Base-by-base conservation (phyloP, 768 basidiomycete genomes). In the Royoungia palumana region DNA sequence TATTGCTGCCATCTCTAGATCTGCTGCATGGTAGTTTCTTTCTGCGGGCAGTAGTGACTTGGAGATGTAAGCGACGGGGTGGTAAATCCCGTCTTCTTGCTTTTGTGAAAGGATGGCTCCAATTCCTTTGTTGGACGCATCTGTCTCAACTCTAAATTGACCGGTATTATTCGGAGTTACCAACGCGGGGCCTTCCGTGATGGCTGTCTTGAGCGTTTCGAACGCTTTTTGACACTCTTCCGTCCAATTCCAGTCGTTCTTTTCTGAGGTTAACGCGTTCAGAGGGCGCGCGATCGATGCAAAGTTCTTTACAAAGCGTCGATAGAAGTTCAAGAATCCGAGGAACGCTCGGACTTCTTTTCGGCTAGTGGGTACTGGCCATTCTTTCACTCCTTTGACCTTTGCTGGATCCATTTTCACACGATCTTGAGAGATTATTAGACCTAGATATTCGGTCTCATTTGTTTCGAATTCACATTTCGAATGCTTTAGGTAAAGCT, bases 401-500 rank as follows among this genome's bases (percentile, higher is more conserved):
- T 51, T 41, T 2, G 6, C 8, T 4, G 39, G 24, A 16, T 41
- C 40, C 32, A 32, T 32, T 6, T 32, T 21, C 0, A 39, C 20
- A 3, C 0, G 10, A 0, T 25, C 0, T 1, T 41, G 9, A 0
- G 22, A 22, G 0, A 50, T 19, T 0, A 54, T 14, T 0, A 47
- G 2, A 2, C 35, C 34, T 0, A 55, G 30, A 0, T 47, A 55
- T 16, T 51, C 39, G 0, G 20, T 35, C 4, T 35, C 24, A 0
- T 1, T 5, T 14, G 6, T 5, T 4, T 43, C 5, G 6, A 54
- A 51, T 0, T 43, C 11, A 2, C 46, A 51, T 12, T 51, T 54
- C 0, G 6, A 19, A 1, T 36, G 36, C 24, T 49, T 46, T 0
- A 54, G 20, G 13, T 21, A 54, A 3, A 57, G 9, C 4, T 57